phyloP scores from a whole-genome alignment of 306 rosid species.

The Crataegus laevigata region DNA sequence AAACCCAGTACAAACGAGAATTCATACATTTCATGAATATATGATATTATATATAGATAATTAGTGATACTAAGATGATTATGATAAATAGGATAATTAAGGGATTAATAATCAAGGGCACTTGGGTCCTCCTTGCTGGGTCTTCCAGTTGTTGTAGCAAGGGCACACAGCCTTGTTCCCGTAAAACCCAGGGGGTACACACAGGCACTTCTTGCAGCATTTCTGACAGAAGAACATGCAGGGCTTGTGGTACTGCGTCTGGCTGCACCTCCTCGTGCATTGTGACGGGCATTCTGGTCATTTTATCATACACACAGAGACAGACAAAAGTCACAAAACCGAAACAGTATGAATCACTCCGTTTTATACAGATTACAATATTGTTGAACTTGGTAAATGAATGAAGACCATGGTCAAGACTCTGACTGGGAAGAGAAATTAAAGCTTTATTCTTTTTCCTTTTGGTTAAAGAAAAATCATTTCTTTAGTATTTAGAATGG shows the following conservation, averaged over 20 bases:
- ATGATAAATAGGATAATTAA: not conserved
- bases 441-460: not conserved
- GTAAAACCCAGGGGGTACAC: constrained; percentile 88
- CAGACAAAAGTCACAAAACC: not conserved
- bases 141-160: constrained; percentile 96
- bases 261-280: constrained; percentile 63
- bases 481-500: not conserved
- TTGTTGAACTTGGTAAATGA: not conserved
- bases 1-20: not conserved
- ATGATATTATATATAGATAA: not conserved
- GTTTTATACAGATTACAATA: not conserved
- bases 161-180: constrained; percentile 87
- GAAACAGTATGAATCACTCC: not conserved
- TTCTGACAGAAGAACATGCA: constrained; percentile 87
- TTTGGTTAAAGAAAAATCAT: not conserved
- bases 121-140: constrained; percentile 81
- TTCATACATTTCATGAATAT: not conserved
- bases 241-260: constrained; percentile 77
- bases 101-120: constrained; percentile 47
- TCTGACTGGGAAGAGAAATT: not conserved
- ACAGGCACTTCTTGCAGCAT: constrained; percentile 74
- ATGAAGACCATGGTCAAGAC: not conserved
- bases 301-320: not conserved
- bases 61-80: not conserved
- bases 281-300: constrained; percentile 76